Evolutionary conservation across 2,329 filamentous ascomycete genomes (phyloP), one percentile per base, ranked within the genome.

Genomic region (Aschersonia sp.): DNA sequence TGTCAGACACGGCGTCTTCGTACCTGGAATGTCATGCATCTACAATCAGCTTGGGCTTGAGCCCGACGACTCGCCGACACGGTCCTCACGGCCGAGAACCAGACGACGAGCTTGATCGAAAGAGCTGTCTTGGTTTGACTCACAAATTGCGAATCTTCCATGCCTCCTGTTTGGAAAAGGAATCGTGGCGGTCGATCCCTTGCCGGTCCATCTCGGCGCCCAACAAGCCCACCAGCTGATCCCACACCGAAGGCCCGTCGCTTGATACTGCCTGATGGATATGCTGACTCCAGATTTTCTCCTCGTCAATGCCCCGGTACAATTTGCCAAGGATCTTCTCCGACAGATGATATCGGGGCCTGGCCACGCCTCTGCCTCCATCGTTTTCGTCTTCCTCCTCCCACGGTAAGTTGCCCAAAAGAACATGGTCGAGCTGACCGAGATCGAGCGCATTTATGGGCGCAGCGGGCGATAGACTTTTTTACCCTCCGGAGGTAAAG

Each of bases 221-320:
- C 3, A 64, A 54, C 9, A 52, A 53, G 0, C 40, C 46, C 3
- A 70, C 47, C 1, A 78, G 50, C 5, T 65, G 58, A 3, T 67
- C 60, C 71, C 73, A 77, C 2, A 77, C 64, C 0, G 66, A 63
- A 0, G 56, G 49, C 0, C 62, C 62, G 2, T 45, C 50, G 9
- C 45, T 55, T 5, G 53, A 55, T 4, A 61, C 52, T 1, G 45
- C 54, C 10, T 58, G 57, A 43, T 61, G 66, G 40, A 74, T 70
- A 12, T 80, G 62, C 4, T 73, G 59, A 6, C 62, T 55, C 68
- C 81, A 82, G 43, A 89, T 84, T 47, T 73, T 71, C 44, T 71
- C 70, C 60, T 92, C 86, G 54, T 94, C 78, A 9, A 94, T 80
- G 0, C 72, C 74, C 2, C 85, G 77, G 58, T 85, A 92, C 0